phyloP scores from a whole-genome alignment of 495 filamentous ascomycete species.

The Tuber microsphaerosporum region DNA sequence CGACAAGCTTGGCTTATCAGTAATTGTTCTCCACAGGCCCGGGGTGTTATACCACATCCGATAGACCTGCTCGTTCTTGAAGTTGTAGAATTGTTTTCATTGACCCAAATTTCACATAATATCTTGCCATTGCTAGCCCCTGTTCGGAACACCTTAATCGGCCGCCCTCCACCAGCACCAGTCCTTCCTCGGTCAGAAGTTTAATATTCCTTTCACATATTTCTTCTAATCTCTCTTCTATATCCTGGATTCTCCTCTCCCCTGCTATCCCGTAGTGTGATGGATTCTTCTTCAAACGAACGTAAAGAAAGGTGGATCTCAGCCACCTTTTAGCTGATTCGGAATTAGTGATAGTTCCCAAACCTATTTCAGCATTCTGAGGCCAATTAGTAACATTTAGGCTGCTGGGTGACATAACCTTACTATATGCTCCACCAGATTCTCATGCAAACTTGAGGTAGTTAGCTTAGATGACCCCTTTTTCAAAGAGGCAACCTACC shows the following conservation, averaged over 20 bases:
- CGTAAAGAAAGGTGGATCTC: conserved; percentile 75
- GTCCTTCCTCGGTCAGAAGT: conserved; percentile 54
- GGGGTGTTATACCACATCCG: conserved; percentile 59
- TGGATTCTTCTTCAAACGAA: conserved; percentile 74
- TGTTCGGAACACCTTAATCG: conserved; percentile 63
- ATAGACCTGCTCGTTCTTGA: conserved; percentile 53
- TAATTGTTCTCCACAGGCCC: neutral
- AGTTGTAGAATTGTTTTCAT: conserved; percentile 72
- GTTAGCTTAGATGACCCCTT: conserved; percentile 15
- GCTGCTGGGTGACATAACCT: neutral
- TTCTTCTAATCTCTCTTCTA: conserved; percentile 65
- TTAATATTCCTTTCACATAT: conserved; percentile 76
- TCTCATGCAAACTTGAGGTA: conserved; percentile 59
- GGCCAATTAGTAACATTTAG: conserved; percentile 6
- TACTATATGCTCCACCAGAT: conserved; percentile 77
- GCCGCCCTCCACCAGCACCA: conserved; percentile 49
- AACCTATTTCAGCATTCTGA: conserved; percentile 78
- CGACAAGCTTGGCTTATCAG: conserved; percentile 50
- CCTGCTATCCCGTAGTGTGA: conserved; percentile 66
- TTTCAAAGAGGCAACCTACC: conserved; percentile 37
- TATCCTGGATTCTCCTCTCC: conserved; percentile 44
- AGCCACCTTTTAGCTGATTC: conserved; percentile 76
- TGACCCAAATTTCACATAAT: conserved; percentile 83
- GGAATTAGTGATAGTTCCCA: conserved; percentile 68
- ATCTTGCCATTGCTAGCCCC: conserved; percentile 86